Base-by-base conservation (phyloP, 108 stramenopile genomes). In the Aureococcus anophagefferens region DNA sequence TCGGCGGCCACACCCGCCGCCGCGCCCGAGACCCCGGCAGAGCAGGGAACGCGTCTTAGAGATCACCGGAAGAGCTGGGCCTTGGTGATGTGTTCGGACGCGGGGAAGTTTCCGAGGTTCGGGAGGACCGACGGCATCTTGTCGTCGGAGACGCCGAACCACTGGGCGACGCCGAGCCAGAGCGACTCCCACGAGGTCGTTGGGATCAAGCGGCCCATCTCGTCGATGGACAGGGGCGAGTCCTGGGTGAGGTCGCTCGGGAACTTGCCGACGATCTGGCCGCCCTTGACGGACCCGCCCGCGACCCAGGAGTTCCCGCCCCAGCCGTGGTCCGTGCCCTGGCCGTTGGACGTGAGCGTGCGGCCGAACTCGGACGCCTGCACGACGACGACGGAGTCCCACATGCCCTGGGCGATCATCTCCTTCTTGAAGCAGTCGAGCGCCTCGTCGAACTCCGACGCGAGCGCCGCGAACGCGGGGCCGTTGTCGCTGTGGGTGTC, bases 201-300 rank as follows among this genome's bases (percentile, higher is more conserved):
- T 25, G 90, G 90, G 31, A 91, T 85, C 33, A 91, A 46, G 30
- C 89, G 77, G 14, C 84, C 84, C n/a, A n/a, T n/a, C 71, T 81
- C 72, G 63, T 80, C 80, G 63, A 82, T 33, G 46, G 68, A 62
- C 0, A 70, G 37, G 28, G 4, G 37, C 7, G 37, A 40, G 37
- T 4, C 11, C 7, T 40, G 7, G 37, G 37, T 9, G 4, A 40
- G 4, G 37, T 40, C 37, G 37, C 11, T 11, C 37, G 37, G 37
- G 37, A 9, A 40, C 37, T 40, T 40, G 37, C 37, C 37, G 4
- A 40, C 7, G 37, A 40, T 40, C 7, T 40, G 37, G 37, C 37
- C 37, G 7, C 37, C 37, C 7, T 40, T 40, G 37, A 40, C 37
- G 37, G 37, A 4, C 7, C 37, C 37, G 37, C 37, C 37, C 7